Conservation (phyloP, 805 yeast species). For the Pichia kluyveri region DNA sequence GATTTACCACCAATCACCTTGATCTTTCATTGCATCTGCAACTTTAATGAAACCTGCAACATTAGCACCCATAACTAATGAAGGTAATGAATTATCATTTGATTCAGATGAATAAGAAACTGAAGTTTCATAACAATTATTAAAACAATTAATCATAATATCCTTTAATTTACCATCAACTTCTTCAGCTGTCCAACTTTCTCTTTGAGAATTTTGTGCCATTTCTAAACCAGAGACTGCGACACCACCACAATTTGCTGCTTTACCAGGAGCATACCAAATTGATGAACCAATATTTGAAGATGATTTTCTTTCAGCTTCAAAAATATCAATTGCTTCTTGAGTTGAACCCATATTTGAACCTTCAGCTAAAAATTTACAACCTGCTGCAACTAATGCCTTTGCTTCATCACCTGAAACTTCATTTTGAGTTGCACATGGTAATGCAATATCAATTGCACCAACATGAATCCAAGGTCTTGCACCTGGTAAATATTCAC, state of each 20-base stretch:
- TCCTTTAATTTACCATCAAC: constrained; percentile 85
- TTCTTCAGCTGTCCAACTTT: constrained; percentile 83
- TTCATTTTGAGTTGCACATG: constrained; percentile 98
- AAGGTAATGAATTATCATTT: constrained; percentile 66
- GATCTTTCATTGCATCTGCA: constrained; percentile 96
- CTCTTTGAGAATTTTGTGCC: constrained; percentile 98
- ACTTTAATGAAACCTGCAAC: constrained; percentile 98
- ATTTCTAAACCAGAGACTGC: constrained; percentile 97
- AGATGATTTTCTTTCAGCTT: constrained; percentile 58
- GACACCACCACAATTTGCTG: constrained; percentile 99
- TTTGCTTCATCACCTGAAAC: constrained; percentile 95
- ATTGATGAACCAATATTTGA: constrained; percentile 39
- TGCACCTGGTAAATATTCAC: constrained; percentile 83
- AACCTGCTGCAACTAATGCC: constrained; percentile 86
- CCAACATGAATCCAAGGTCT: constrained; percentile 96
- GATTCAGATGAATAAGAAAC: constrained; percentile 65
- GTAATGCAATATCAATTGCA: constrained; percentile 89
- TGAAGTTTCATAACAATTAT: constrained; percentile 87
- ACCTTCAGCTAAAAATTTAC: constrained; percentile 94
- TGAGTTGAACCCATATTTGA: constrained; percentile 99
- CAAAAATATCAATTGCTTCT: constrained; percentile 93
- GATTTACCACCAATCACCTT: constrained; percentile 60
- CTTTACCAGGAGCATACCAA: constrained; percentile 99
- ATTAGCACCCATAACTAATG: constrained; percentile 97
- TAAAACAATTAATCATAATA: constrained; percentile 89